Conservation (phyloP, 306 rosid species). For the Purshia tridentata region DNA sequence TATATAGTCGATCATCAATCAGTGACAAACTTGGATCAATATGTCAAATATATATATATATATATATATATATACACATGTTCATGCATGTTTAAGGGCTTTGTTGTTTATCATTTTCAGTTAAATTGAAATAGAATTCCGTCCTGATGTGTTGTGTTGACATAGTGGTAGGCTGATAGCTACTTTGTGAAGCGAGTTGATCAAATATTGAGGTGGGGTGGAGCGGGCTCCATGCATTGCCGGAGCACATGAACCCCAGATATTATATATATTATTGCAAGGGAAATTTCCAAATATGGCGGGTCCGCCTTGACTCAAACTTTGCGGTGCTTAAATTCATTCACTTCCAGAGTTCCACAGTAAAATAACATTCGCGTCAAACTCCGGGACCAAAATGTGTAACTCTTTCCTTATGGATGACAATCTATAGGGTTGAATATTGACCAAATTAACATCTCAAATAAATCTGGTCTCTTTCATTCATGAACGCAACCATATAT, state of each 20-base stretch:
- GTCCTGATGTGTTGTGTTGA: too few species aligned
- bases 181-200: too few species aligned
- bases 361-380: not conserved
- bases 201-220: too few species aligned
- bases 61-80: too few species aligned
- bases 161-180: too few species aligned
- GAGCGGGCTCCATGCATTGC: not conserved
- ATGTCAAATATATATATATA: too few species aligned
- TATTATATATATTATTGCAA: not conserved
- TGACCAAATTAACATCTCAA: not conserved
- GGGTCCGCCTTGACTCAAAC: slow-evolving; percentile 5
- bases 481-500: not conserved
- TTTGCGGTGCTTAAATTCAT: not conserved
- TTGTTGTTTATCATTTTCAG: too few species aligned
- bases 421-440: not conserved
- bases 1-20: too few species aligned
- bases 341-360: not conserved
- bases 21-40: too few species aligned
- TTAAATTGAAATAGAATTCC: too few species aligned
- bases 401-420: not conserved
- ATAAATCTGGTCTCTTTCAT: not conserved
- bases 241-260: not conserved
- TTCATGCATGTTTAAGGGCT: too few species aligned
- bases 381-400: not conserved
- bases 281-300: not conserved